Evolutionary conservation across 805 yeast genomes (phyloP).

Genomic region (Saturnispora besseyi): DNA sequence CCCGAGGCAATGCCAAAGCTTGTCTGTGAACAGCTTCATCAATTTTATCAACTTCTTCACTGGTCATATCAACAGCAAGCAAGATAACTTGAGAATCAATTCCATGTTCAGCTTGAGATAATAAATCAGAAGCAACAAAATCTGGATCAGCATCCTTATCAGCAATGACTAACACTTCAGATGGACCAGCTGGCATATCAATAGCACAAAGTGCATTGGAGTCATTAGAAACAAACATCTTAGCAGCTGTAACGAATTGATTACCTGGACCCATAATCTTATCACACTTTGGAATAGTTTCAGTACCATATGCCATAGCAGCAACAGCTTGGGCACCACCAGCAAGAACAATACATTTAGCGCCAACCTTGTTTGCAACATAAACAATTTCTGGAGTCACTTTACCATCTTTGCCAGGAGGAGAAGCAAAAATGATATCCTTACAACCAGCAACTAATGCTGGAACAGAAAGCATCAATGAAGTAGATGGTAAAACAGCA

Average conservation of each 20-base stretch:
- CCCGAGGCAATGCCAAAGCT: conserved; percentile 80
- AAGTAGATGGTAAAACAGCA: conserved; percentile 95
- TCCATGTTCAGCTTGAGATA: conserved; percentile 99
- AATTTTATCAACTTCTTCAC: conserved; percentile 51
- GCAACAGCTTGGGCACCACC: conserved; percentile 99
- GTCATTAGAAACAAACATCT: conserved; percentile 94
- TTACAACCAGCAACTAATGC: conserved; percentile 96
- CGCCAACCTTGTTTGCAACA: conserved; percentile 94
- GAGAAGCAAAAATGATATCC: conserved; percentile 87
- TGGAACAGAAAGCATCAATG: conserved; percentile 97
- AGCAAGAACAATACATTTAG: conserved; percentile 80
- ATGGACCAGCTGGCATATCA: conserved; percentile 99
- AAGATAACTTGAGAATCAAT: conserved; percentile 94
- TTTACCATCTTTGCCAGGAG: conserved; percentile 89
- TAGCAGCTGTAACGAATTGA: conserved; percentile 98
- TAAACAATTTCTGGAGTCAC: conserved; percentile 96
- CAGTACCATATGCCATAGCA: conserved; percentile 98
- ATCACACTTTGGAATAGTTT: conserved; percentile 84
- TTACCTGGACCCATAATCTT: conserved; percentile 98
- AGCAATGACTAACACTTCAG: conserved; percentile 94
- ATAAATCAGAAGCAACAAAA: conserved; percentile 91
- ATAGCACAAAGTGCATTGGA: conserved; percentile 91
- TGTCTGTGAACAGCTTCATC: conserved; percentile 80
- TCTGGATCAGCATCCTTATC: conserved; percentile 85
- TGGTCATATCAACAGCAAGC: conserved; percentile 66